Evolutionary conservation across 352 stramenopile species (phyloP), one percentile per base, ranked within the genome.

Genomic region (Pythium guiyangense): DNA sequence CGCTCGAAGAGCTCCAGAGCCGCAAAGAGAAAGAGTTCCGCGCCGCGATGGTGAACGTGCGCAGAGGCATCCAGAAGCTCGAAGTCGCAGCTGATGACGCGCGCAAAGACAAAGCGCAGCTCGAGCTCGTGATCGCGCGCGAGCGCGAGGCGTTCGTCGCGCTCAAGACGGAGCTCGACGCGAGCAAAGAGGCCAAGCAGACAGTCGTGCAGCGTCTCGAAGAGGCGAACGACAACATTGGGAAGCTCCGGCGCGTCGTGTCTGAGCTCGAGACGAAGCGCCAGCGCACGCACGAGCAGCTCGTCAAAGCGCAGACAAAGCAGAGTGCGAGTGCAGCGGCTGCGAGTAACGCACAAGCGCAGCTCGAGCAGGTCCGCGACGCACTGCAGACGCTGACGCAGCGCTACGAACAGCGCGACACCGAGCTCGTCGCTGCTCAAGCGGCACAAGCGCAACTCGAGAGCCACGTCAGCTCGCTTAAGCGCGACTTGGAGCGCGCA

Each of bases 61-160:
- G 81, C 12, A 87, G 81, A 48, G 79, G 78, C 0, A 89, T 89
- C 51, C 78, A 85, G 20, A 91, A 88, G 53, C 62, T 91, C 17
- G 81, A 89, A 40, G 27, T 66, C 0, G 70, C 69, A 4, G 55
- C 87, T 0, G 71, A 89, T 1, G 61, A 79, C 11, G 60, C 79
- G 18, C 77, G 68, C 44, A 66, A 48, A 11, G 70, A 88, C 5
- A 80, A 73, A 46, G 85, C 84, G 52, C 61, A 62, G 1, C 20
- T 82, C 39, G 80, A 89, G 45, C 70, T 77, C 48, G 71, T 88
- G 34, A 40, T 87, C 10, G 47, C 75, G 25, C 74, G 47, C 20
- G 77, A 87, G 35, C 73, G 77, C 0, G 66, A 85, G 47, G 65
- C 58, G 8, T 87, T 87, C 43, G 77, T 84, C 14, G 56, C 62